Conservation (phyloP, 2,329 filamentous ascomycete species). For the Aspergillus sclerotialis region DNA sequence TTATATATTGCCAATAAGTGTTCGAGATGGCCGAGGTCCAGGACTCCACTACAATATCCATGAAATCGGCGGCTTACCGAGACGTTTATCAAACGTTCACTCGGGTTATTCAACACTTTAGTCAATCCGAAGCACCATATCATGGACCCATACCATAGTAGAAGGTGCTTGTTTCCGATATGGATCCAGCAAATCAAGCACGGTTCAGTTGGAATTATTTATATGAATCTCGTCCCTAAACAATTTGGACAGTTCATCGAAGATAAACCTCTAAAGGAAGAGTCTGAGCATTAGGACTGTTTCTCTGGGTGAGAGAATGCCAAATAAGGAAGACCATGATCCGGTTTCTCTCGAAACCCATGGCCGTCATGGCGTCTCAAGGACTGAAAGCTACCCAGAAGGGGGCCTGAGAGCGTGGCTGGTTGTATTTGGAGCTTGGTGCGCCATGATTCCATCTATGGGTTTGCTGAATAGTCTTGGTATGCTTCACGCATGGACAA, state of each 20-base stretch:
- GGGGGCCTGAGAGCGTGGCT: constrained; percentile 37
- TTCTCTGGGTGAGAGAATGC: neutral
- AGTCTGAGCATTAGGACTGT: neutral
- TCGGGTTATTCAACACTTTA: neutral
- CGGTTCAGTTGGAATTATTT: neutral
- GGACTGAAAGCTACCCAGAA: constrained; percentile 26
- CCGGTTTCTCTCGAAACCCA: too few relatives aligned
- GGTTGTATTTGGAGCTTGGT: constrained; percentile 37
- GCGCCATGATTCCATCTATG: constrained; percentile 33
- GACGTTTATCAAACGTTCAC: neutral
- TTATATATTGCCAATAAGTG: too few relatives aligned
- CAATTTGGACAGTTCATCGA: neutral
- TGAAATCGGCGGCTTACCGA: too few relatives aligned
- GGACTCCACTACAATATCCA: too few relatives aligned
- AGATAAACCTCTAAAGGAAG: neutral
- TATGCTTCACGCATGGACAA: constrained; percentile 34
- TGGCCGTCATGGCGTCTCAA: neutral
- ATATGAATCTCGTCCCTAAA: neutral
- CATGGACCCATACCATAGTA: neutral
- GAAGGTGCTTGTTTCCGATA: neutral
- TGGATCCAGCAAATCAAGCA: too few relatives aligned
- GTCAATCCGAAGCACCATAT: neutral
- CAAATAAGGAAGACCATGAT: neutral
- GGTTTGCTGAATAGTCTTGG: constrained; percentile 36
- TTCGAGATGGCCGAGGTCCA: too few relatives aligned